These are phyloP conservation scores for Neoboletus brunneissimus DNA, from an alignment of 768 basidiomycete genomes.

Conservation along the genomic window DNA sequence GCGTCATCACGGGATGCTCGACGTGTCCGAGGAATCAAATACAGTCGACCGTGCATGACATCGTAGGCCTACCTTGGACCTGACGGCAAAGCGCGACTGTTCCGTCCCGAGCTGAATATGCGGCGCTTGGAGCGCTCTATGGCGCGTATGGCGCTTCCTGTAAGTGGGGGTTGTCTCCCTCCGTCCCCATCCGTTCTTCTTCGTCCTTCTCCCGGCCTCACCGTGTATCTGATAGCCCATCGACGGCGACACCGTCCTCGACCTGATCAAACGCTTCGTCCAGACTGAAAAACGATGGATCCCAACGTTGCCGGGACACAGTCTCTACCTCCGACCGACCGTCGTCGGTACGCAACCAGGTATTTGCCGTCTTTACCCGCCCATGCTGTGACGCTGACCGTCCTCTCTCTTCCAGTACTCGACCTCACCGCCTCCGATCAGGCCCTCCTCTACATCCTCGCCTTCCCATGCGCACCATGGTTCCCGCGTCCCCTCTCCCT, in stretches of 20 bases:
- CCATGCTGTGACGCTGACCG: not conserved
- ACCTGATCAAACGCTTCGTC: conserved; percentile 65
- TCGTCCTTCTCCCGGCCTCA: no score
- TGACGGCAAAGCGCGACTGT: conserved; percentile 72
- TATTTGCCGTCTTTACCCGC: conserved; percentile 12
- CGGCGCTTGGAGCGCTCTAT: conserved; percentile 68
- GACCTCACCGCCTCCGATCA: conserved; percentile 75
- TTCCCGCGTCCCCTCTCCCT: conserved; percentile 54
- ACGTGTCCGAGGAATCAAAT: not conserved
- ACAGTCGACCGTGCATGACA: not conserved
- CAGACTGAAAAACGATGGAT: conserved; percentile 81
- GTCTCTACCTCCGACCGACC: conserved; percentile 85
- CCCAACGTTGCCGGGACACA: conserved; percentile 67
- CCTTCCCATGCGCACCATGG: conserved; percentile 56
- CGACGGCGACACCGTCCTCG: conserved; percentile 44
- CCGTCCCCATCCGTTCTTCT: not conserved
- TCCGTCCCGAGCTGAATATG: conserved; percentile 87
- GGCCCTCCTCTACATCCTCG: conserved; percentile 83
- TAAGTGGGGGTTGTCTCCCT: conserved; percentile 29
- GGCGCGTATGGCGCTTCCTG: conserved; percentile 70
- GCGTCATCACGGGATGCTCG: conserved; percentile 7
- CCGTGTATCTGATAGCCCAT: conserved; percentile 32
- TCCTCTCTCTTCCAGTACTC: conserved; percentile 36
- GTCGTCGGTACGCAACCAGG: conserved; percentile 50
- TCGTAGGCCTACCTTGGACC: conserved; percentile 63